Conservation (phyloP, 495 filamentous ascomycete genomes). For the Neurospora hispaniola region DNA sequence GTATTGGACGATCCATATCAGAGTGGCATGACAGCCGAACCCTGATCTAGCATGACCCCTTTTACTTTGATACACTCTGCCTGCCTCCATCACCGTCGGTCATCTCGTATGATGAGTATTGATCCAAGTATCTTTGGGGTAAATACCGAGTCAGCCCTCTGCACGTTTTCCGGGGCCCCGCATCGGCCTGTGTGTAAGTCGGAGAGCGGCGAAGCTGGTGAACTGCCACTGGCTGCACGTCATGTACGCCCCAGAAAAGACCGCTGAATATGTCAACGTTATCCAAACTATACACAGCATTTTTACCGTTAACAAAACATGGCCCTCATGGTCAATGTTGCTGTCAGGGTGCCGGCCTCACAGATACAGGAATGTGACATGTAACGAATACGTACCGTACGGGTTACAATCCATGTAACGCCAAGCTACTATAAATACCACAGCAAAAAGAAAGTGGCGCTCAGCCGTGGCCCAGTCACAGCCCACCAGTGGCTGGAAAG, state of each 20-base stretch:
- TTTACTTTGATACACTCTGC: neutral
- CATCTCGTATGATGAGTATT: neutral
- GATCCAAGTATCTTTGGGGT: neutral
- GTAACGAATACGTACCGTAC: neutral
- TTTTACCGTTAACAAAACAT: too few relatives aligned
- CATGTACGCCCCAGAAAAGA: neutral
- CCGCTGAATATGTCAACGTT: neutral
- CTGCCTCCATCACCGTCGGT: neutral
- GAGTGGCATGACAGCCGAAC: neutral
- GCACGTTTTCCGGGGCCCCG: neutral
- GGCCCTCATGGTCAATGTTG: too few relatives aligned
- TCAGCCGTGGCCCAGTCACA: neutral
- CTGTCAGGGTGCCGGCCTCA: neutral
- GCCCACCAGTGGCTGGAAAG: neutral
- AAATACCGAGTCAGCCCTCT: neutral
- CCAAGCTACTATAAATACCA: neutral
- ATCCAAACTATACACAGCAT: too few relatives aligned
- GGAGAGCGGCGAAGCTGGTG: neutral
- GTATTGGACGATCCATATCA: neutral
- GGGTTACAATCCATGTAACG: neutral
- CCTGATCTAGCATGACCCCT: neutral
- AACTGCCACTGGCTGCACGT: neutral
- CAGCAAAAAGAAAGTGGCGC: neutral
- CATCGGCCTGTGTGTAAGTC: neutral
- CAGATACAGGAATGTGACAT: neutral